Percentiles rank a stretch among this genome's conserved stretches.
phyloP scores from a whole-genome alignment of 495 filamentous ascomycete genomes.

The Friedmanniomyces endolithicus region DNA sequence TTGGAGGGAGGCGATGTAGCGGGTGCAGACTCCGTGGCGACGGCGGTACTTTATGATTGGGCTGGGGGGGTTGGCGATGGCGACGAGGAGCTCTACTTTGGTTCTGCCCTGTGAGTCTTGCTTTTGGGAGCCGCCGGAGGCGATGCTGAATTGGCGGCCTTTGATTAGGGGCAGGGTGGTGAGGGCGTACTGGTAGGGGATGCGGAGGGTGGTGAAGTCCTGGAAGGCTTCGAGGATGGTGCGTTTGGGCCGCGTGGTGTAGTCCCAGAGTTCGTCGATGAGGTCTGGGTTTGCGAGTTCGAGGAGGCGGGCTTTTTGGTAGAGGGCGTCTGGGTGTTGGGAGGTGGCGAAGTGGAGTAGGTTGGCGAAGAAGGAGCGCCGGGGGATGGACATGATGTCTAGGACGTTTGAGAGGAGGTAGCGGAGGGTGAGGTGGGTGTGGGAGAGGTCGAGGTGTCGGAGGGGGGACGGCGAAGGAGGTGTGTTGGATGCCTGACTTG shows the following conservation, averaged over 20 bases:
- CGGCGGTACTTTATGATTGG: slow-evolving; percentile 58
- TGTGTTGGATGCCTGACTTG: slow-evolving; percentile 35
- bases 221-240: slow-evolving; percentile 83
- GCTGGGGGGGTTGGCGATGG: slow-evolving; percentile 49
- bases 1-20: slow-evolving; percentile 58
- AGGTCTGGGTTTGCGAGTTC: slow-evolving; percentile 70
- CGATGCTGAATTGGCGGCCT: slow-evolving; percentile 77
- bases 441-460: slow-evolving; percentile 10
- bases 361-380: slow-evolving; percentile 67
- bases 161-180: slow-evolving; percentile 64
- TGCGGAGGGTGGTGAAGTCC: slow-evolving; percentile 73
- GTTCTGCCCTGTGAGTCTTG: slow-evolving; percentile 26
- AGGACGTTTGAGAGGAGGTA: slow-evolving; percentile 66
- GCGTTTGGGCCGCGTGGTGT: slow-evolving; percentile 80
- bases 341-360: slow-evolving; percentile 48
- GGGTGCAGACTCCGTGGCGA: slow-evolving; percentile 78
- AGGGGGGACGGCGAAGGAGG: slow-evolving; percentile 28
- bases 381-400: slow-evolving; percentile 79
- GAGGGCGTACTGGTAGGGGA: slow-evolving; percentile 61
- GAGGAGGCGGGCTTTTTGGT: slow-evolving; percentile 64
- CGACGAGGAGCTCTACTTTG: slow-evolving; percentile 64
- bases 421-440: slow-evolving; percentile 47
- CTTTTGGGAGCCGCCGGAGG: slow-evolving; percentile 51
- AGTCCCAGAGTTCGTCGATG: slow-evolving; percentile 88
- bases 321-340: slow-evolving; percentile 44